phyloP scores from a whole-genome alignment of 768 basidiomycete genomes.

The Hericium alpestre region DNA sequence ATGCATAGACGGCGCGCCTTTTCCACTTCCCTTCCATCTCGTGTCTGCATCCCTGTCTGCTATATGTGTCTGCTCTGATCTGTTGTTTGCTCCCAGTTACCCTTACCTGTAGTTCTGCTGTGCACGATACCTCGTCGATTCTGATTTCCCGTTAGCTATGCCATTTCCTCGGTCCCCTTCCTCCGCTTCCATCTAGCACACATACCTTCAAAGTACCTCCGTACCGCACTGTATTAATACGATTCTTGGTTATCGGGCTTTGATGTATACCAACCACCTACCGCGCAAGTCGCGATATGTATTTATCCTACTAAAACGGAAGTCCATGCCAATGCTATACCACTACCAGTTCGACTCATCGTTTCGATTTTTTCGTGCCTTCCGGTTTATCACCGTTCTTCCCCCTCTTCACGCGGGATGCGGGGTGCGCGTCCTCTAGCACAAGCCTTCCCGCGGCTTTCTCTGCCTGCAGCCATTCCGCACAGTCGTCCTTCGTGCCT shows the following conservation, averaged over 20 bases:
- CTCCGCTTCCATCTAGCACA: background rate
- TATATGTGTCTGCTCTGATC: too few relatives aligned
- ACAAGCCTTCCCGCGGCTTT: slow-evolving; percentile 35
- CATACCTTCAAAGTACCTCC: background rate
- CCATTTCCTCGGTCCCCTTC: background rate
- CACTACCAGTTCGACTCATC: background rate
- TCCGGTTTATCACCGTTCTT: slow-evolving; percentile 2
- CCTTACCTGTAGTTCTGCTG: too few relatives aligned
- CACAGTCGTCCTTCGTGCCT: slow-evolving; percentile 55
- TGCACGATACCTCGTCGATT: too few relatives aligned
- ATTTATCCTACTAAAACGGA: background rate
- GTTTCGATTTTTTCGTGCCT: slow-evolving; percentile 9
- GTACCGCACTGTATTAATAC: background rate
- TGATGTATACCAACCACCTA: background rate
- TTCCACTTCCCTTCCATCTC: background rate
- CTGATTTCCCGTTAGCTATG: too few relatives aligned
- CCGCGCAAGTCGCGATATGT: background rate
- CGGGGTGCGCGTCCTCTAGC: slow-evolving; percentile 15
- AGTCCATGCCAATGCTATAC: background rate
- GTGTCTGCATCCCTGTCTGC: too few relatives aligned
- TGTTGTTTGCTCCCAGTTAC: too few relatives aligned
- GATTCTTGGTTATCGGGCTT: background rate
- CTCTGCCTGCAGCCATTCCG: slow-evolving; percentile 56
- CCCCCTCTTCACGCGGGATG: slow-evolving; percentile 5
- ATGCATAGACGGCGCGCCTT: background rate